Percentiles rank a stretch among this genome's conserved stretches.
Evolutionary conservation across 345 rosid species (phyloP).

Genomic region (Raphanus raphanistrum): DNA sequence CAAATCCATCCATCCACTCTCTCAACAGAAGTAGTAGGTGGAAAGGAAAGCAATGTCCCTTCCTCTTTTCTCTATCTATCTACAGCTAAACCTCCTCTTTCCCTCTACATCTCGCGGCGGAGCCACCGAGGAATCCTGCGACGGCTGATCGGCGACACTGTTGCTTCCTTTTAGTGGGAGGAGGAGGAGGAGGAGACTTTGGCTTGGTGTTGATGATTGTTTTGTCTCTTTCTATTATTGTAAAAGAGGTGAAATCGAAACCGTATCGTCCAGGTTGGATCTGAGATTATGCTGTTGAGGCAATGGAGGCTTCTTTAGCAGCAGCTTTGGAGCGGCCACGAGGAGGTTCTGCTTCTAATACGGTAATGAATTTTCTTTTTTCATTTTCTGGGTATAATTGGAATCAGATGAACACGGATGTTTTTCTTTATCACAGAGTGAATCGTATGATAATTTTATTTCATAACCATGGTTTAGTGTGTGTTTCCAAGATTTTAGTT

Average conservation of each 20-base stretch:
- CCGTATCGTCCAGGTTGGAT: constrained; percentile 28
- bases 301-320: constrained; percentile 86
- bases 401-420: background rate
- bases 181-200: background rate
- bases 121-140: background rate
- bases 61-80: constrained; percentile 27
- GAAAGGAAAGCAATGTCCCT: constrained; percentile 55
- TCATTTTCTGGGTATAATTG: background rate
- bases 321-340: constrained; percentile 86
- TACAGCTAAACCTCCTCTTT: constrained; percentile 18
- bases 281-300: constrained; percentile 42
- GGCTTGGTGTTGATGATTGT: background rate
- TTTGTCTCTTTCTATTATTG: constrained; percentile 9
- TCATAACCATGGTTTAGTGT: background rate
- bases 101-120: constrained; percentile 27
- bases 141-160: background rate
- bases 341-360: constrained; percentile 60
- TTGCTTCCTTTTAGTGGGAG: background rate
- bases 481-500: background rate
- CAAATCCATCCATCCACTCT: constrained; percentile 36
- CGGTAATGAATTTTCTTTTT: constrained; percentile 48
- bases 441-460: background rate
- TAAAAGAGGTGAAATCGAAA: constrained; percentile 26
- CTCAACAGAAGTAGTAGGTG: constrained; percentile 43
- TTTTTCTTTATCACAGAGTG: background rate